Evolutionary conservation across 2,329 filamentous ascomycete species (phyloP).

Genomic region (Hymenoscyphus albidus): DNA sequence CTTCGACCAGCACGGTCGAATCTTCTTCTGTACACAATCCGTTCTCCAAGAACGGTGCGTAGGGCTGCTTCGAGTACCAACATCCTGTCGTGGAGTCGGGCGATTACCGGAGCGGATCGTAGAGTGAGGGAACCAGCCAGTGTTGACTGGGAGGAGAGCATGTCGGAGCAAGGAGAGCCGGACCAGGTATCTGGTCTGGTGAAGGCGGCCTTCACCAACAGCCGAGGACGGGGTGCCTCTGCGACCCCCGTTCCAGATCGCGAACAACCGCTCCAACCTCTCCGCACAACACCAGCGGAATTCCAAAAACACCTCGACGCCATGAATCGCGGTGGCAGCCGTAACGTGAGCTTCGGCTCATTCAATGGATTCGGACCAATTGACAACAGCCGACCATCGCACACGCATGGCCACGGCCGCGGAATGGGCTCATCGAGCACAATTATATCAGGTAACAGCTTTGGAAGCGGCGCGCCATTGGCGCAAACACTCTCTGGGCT

Average conservation of each 20-base stretch:
- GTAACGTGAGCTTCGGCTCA: background rate
- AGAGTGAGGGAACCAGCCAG: too few species aligned
- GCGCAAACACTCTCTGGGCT: background rate
- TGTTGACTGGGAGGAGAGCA: too few species aligned
- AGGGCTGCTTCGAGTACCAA: too few species aligned
- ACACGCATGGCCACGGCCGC: background rate
- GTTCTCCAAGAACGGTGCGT: too few species aligned
- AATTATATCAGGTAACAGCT: background rate
- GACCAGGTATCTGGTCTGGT: conserved; percentile 6
- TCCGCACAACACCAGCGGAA: conserved; percentile 3
- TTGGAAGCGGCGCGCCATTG: background rate
- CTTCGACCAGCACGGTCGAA: too few species aligned
- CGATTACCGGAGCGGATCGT: too few species aligned
- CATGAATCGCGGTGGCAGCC: conserved; percentile 13
- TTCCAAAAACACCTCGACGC: conserved; percentile 10
- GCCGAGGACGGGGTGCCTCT: conserved; percentile 8
- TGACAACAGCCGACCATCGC: background rate
- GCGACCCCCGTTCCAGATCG: conserved; percentile 9
- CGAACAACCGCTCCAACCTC: conserved; percentile 17
- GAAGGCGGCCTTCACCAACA: conserved; percentile 7
- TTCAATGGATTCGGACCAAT: background rate
- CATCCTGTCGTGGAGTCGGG: too few species aligned
- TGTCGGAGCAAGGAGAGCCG: background rate
- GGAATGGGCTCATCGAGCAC: background rate
- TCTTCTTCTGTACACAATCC: too few species aligned